These are phyloP conservation scores for Ophiostoma fasciatum DNA, from an alignment of 2,329 filamentous ascomycete species.

Conservation along the genomic window DNA sequence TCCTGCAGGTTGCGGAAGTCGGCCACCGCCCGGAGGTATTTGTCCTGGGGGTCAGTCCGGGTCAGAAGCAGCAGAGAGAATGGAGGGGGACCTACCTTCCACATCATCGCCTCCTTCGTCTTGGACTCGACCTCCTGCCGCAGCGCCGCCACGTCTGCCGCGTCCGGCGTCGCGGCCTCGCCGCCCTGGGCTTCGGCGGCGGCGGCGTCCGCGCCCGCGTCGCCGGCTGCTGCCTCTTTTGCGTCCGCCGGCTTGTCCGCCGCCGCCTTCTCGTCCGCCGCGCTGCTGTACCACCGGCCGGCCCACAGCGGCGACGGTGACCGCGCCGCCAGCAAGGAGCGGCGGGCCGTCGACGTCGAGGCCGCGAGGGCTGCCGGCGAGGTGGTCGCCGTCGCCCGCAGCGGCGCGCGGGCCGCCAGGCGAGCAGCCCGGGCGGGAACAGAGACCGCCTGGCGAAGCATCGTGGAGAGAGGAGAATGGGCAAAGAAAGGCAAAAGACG, in stretches of 20 bases:
- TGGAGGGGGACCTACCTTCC: slow-evolving; percentile 50
- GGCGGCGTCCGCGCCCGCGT: neutral
- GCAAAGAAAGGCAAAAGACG: too few species aligned
- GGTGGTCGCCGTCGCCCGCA: neutral
- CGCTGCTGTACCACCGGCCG: slow-evolving; percentile 31
- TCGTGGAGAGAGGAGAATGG: neutral
- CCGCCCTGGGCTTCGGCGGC: slow-evolving; percentile 4
- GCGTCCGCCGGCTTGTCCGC: slow-evolving; percentile 11
- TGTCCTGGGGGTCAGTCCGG: slow-evolving; percentile 47
- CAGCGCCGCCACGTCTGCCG: slow-evolving; percentile 22
- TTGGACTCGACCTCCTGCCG: slow-evolving; percentile 39
- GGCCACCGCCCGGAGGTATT: slow-evolving; percentile 83
- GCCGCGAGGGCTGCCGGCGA: slow-evolving; percentile 15
- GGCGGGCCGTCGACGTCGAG: too few species aligned
- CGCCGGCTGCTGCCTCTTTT: slow-evolving; percentile 15
- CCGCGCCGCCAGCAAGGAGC: too few species aligned
- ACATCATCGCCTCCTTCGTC: slow-evolving; percentile 45
- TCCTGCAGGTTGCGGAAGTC: slow-evolving; percentile 98
- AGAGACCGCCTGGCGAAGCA: slow-evolving; percentile 9
- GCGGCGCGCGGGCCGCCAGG: slow-evolving; percentile 6
- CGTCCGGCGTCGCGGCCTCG: slow-evolving; percentile 17
- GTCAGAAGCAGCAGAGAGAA: neutral
- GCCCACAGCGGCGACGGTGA: slow-evolving; percentile 1
- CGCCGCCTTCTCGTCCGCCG: slow-evolving; percentile 20
- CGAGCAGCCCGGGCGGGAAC: slow-evolving; percentile 7